Base-by-base conservation (phyloP, 805 yeast species). In the Jamesozyma piceae region DNA sequence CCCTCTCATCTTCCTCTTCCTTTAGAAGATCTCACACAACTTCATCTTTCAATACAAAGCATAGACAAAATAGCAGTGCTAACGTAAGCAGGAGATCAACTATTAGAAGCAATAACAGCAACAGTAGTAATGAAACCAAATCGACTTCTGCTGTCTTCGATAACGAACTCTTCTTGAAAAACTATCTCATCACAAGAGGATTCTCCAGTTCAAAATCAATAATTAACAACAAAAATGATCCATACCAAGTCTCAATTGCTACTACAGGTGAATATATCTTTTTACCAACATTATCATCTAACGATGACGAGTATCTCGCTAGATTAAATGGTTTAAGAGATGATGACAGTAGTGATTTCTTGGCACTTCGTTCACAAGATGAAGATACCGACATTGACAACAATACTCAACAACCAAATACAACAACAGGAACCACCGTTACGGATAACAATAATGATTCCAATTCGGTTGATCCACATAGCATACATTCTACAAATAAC, bases 231-330 rank as follows among this genome's bases (percentile, higher is more conserved):
- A 43, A 47, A n/a, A 42, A 47, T 14, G 49, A 40, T 30, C 43
- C 44, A 28, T 35, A 54, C 14, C 44, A 47, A 9, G 51, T 66
- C 1, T 53, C 60, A 1, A 37, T 64, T 3, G 58, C 68, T 11
- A 55, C 69, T 0, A 54, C 58, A 3, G 67, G 68, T 10, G 67
- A 65, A 18, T 53, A 54, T 34, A 52, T 66, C 5, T 66, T 65
- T 40, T 42, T 66, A 22, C 66, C 66, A 3, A 62, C 67, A 3
- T 35, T 60, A 11, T 55, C 64, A 2, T 48, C 60, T 3, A 51
- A 47, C 27, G 64, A 60, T 29, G 67, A 63, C 30, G 66, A 62
- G 43, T 63, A 62, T 42, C 39, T 61, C 27, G 47, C 51, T 5
- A 48, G 59, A 20, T 41, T 59, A 27, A 55, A 57, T 43, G 63